Evolutionary conservation across 129 eudicot genomes (phyloP).

Genomic region (Glebionis coronaria): DNA sequence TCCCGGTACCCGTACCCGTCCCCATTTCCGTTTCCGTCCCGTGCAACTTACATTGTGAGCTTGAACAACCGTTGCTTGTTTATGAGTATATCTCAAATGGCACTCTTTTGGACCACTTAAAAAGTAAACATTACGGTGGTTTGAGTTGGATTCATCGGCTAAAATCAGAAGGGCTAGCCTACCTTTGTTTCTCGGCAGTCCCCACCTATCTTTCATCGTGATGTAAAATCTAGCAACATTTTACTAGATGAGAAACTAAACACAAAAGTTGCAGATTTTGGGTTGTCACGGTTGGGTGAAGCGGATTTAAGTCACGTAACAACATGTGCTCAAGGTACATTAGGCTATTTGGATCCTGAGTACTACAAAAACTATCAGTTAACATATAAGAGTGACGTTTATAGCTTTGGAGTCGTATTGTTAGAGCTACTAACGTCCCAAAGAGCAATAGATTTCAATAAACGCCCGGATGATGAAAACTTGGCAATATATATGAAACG

Average conservation of each 20-base stretch:
- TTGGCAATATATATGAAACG: too few species aligned
- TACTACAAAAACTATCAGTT: conserved; percentile 79
- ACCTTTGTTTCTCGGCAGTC: conserved; percentile 80
- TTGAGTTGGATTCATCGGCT: conserved; percentile 66
- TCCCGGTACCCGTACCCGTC: too few species aligned
- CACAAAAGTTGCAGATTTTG: conserved; percentile 84
- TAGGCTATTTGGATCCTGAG: conserved; percentile 89
- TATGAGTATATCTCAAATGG: too few species aligned
- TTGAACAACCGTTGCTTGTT: too few species aligned
- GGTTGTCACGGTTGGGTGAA: conserved; percentile 79
- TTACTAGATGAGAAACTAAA: conserved; percentile 65
- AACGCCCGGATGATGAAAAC: conserved; percentile 77
- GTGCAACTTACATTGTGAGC: too few species aligned
- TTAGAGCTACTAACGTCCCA: conserved; percentile 72
- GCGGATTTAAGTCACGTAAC: conserved; percentile 79
- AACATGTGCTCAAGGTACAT: conserved; percentile 90
- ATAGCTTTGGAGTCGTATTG: conserved; percentile 80
- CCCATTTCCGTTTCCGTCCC: too few species aligned
- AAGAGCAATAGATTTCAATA: conserved; percentile 67
- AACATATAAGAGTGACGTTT: conserved; percentile 85
- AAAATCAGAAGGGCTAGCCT: conserved; percentile 74
- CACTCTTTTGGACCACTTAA: too few species aligned
- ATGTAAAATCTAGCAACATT: conserved; percentile 82
- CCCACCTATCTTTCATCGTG: conserved; percentile 82
- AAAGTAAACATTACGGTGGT: conserved; percentile 16